Evolutionary conservation across 2,329 filamentous ascomycete genomes (phyloP).

Genomic region (Colletotrichum ledebouriae): DNA sequence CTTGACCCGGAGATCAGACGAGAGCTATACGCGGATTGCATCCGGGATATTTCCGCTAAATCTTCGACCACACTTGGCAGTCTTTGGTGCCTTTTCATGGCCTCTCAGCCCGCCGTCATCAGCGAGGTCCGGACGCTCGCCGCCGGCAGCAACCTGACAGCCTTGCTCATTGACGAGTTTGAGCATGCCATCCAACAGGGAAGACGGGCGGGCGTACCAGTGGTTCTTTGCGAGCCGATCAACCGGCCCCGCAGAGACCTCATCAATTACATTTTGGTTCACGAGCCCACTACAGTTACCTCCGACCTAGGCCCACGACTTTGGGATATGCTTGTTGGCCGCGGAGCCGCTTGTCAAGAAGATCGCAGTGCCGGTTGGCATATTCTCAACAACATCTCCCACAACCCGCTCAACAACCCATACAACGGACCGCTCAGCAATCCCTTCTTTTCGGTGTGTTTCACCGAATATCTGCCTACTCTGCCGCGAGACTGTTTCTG

Average conservation of each 20-base stretch:
- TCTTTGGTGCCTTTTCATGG: conserved; percentile 71
- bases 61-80: conserved; percentile 79
- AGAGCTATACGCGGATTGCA: conserved; percentile 75
- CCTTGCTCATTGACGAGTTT: conserved; percentile 74
- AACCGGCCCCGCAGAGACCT: conserved; percentile 70
- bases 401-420: conserved; percentile 27
- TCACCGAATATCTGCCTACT: conserved; percentile 68
- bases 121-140: conserved; percentile 70
- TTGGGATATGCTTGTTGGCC: conserved; percentile 81
- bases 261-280: conserved; percentile 68
- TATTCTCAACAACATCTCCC: conserved; percentile 66
- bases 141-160: conserved; percentile 71
- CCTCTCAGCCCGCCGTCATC: conserved; percentile 60
- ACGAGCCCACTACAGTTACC: conserved; percentile 73
- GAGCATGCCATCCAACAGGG: conserved; percentile 65
- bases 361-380: conserved; percentile 79
- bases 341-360: conserved; percentile 67
- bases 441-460: conserved; percentile 67
- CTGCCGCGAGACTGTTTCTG: conserved; percentile 72
- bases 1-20: conserved; percentile 68
- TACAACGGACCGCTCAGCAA: conserved; percentile 58
- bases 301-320: conserved; percentile 72
- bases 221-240: conserved; percentile 61
- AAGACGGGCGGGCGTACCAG: conserved; percentile 55
- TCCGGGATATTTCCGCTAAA: conserved; percentile 75